Base-by-base conservation (phyloP, 2,329 filamentous ascomycete species). In the Xylogone sp. region DNA sequence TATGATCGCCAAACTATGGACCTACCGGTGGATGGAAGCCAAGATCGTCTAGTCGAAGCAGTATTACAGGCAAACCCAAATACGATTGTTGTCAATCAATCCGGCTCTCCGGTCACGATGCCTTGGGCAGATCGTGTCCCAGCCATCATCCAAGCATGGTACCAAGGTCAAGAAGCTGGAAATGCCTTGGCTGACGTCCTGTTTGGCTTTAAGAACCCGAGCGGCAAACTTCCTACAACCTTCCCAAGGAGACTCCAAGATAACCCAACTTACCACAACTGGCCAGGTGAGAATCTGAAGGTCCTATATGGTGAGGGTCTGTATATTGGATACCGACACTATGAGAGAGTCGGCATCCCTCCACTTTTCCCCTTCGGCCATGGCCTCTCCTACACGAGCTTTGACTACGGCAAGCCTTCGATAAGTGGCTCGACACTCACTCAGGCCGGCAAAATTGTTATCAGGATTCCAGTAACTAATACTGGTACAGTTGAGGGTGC, bases 291-390 rank as follows among this genome's bases (percentile, higher is more conserved):
- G 69, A 85, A 88, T 64, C 68, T 80, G 45, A 77, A 82, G 58
- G 83, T 86, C 0, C 66, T 85, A 1, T 90, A 90, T 62, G 85
- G 84, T 48, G 87, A 91, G 66, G 86, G 84, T 13, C 69, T 90
- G 12, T 88, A 83, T 68, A 79, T 90, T 50, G 87, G 87, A 2
- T 90, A 91, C 68, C 72, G 82, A 18, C 84, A 88, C 68, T 90
- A 88, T 66, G 86, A 91, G 60, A 79, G 79, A 19, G 70, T 75
- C 12, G 73, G 74, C 21, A 76, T 84, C 46, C 69, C 75, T 4
- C 83, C 84, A 0, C 73, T 87, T 0, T 90, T 89, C 68, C 76
- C 84, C 22, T 90, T 90, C 57, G 87, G 87, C 10, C 85, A 88
- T 64, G 87, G 87, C 1, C 75, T 90, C 7, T 87, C 84, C 0